A percentile compares a stretch with the other conserved stretches of the same genome.
phyloP scores from a whole-genome alignment of 164 flowering plant genomes.

The Protea cynaroides region DNA sequence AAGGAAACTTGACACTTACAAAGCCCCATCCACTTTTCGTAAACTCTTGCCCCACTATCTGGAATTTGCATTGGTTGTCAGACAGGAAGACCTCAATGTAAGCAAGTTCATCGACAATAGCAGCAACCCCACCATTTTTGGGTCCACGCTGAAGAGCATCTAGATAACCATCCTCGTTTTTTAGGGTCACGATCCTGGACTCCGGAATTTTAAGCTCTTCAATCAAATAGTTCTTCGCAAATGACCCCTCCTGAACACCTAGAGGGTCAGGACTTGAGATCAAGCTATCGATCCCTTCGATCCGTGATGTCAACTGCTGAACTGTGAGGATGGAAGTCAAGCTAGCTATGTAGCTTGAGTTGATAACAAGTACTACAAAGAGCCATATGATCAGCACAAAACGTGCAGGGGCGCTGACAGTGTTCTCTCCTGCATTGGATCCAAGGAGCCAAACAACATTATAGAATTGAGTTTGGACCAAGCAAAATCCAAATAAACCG shows the following conservation, averaged over 20 bases:
- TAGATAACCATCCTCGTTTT: conserved; percentile 38
- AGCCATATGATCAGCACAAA: conserved; percentile 82
- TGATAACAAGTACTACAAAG: conserved; percentile 84
- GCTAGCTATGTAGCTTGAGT: conserved; percentile 95
- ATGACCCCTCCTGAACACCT: conserved; percentile 85
- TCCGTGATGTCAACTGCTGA: conserved; percentile 67
- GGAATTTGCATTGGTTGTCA: conserved; percentile 43
- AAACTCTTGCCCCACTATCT: conserved; percentile 79
- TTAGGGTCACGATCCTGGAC: conserved; percentile 49
- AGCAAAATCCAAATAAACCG: not conserved
- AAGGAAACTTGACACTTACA: conserved; percentile 44
- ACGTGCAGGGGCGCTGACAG: conserved; percentile 77
- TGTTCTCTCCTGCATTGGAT: conserved; percentile 65
- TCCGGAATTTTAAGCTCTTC: conserved; percentile 61
- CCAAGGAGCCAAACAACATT: conserved; percentile 6
- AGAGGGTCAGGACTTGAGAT: conserved; percentile 55
- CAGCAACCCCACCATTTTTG: conserved; percentile 67
- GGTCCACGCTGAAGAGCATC: conserved; percentile 59
- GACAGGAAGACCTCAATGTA: conserved; percentile 69
- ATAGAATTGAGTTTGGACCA: not conserved
- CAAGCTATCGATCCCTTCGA: conserved; percentile 73
- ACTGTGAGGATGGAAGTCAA: conserved; percentile 95
- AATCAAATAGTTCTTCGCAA: conserved; percentile 60
- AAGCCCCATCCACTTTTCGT: conserved; percentile 97
- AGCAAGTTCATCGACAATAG: conserved; percentile 91